These are phyloP conservation scores for Anacardium occidentale DNA, from an alignment of 345 rosid genomes.

Conservation along the genomic window DNA sequence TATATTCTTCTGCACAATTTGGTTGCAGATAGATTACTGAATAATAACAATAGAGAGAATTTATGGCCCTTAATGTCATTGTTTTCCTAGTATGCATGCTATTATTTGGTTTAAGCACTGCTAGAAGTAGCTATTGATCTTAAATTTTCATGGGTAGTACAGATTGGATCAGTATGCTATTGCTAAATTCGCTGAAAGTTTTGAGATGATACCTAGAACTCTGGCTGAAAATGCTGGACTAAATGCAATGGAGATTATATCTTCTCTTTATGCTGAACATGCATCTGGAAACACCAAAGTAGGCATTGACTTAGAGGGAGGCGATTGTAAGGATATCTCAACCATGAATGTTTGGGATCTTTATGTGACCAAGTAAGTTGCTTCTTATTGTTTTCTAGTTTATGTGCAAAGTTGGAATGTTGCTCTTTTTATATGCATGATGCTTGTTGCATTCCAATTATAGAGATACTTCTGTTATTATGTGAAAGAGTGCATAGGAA, in stretches of 20 bases:
- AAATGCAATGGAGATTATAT: constrained; percentile 91
- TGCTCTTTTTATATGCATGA: not conserved
- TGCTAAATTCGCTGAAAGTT: constrained; percentile 92
- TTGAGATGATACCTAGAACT: constrained; percentile 91
- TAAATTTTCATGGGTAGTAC: constrained; percentile 24
- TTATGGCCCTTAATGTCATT: no score
- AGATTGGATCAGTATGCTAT: constrained; percentile 97
- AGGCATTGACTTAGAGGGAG: constrained; percentile 86
- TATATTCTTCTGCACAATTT: not conserved
- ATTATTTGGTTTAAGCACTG: not conserved
- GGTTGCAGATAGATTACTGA: not conserved
- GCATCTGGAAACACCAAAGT: constrained; percentile 86
- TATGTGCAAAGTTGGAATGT: not conserved
- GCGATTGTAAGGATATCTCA: constrained; percentile 73
- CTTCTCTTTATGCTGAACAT: constrained; percentile 84
- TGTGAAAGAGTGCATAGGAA: not conserved
- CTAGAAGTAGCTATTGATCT: not conserved
- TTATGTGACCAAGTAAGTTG: constrained; percentile 71
- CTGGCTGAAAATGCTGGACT: constrained; percentile 97
- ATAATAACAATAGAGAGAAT: not conserved
- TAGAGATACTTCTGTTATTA: not conserved
- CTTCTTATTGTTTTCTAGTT: constrained; percentile 6
- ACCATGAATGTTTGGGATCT: constrained; percentile 81
- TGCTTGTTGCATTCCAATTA: not conserved
- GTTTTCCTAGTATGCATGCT: no score